Base-by-base conservation (phyloP, 331 rosid genomes). In the Spiraea crenata region DNA sequence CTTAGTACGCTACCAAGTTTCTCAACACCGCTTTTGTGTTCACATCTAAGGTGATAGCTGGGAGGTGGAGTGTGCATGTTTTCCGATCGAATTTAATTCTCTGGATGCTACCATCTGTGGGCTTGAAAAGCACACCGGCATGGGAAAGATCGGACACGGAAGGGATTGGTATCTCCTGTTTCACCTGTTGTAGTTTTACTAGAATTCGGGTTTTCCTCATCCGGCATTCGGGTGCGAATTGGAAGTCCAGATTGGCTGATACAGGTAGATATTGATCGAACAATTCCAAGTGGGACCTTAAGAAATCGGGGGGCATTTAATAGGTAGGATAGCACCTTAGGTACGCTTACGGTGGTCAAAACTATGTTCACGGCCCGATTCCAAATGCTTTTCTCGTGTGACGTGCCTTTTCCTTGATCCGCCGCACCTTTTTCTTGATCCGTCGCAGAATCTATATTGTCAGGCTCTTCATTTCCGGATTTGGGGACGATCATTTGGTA, bases 1-100 rank as follows among this genome's bases (percentile, higher is more conserved):
- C 84, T 74, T 92, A 96, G 38, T 90, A 89, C 3, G 95, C 96
- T 4, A 88, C 91, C 64, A 90, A 74, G 75, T 86, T 92, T 82
- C 90, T 80, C 20, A 92, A 44, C 16, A 90, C 14, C 42, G 80
- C 84, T 61, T 88, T 85, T 0, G 86, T 77, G 55, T 89, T 89
- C 3, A 83, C 87, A 51, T 92, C 92, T 35, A 89, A 66, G 77
- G 74, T 47, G 0, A 88, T 44, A 31, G 25, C 34, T 1, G 96
- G 96, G 47, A 92, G 95, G 78, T 80, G 76, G 13, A 92, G 65
- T 1, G 78, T 77, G 38, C 71, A 15, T 4, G 83, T 79, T 35
- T 83, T 86, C 0, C 62, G 0, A 6, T 92, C 96, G 9, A 92
- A 92, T 49, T 15, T 74, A 14, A 88, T 65, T 15, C 63, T 74